Evolutionary conservation across 371 early-diverging fungal genomes (phyloP).

Genomic region (Chytridium lagenaria): DNA sequence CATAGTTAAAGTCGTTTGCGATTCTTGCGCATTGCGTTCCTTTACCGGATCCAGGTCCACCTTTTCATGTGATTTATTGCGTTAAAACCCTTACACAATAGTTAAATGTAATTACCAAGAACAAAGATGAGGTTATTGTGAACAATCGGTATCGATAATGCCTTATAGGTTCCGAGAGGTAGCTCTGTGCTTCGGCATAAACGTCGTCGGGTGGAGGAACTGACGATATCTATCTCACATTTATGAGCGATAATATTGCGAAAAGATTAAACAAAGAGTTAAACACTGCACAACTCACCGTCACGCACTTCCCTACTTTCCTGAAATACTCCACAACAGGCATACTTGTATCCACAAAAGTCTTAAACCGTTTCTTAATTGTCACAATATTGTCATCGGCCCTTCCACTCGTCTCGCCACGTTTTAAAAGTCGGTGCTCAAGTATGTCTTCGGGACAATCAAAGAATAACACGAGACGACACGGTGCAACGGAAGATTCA

Average conservation of each 20-base stretch:
- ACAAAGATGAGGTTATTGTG: conserved; percentile 44
- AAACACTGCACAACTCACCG: conserved; percentile 37
- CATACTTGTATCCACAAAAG: conserved; percentile 57
- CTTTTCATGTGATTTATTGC: conserved; percentile 17
- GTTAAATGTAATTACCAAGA: conserved; percentile 35
- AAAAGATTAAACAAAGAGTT: no score
- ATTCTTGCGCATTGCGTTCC: conserved; percentile 55
- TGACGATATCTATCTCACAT: conserved; percentile 48
- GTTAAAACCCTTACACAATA: conserved; percentile 6
- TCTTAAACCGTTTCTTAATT: conserved; percentile 61
- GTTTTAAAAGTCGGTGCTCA: conserved; percentile 58
- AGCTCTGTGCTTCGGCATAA: conserved; percentile 24
- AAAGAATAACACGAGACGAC: conserved; percentile 57
- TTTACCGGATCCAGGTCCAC: conserved; percentile 51
- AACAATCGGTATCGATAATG: conserved; percentile 29
- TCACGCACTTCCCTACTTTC: conserved; percentile 46
- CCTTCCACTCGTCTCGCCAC: conserved; percentile 66
- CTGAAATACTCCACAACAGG: conserved; percentile 65
- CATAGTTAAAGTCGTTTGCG: conserved; percentile 53
- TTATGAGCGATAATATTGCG: no score
- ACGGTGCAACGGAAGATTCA: conserved; percentile 46
- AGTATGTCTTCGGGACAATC: conserved; percentile 58
- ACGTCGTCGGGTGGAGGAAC: conserved; percentile 37
- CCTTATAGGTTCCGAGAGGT: conserved; percentile 21
- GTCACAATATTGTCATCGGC: conserved; percentile 67